phyloP scores from a whole-genome alignment of 1,284 basidiomycete species.

The Microbotryum intermedium region DNA sequence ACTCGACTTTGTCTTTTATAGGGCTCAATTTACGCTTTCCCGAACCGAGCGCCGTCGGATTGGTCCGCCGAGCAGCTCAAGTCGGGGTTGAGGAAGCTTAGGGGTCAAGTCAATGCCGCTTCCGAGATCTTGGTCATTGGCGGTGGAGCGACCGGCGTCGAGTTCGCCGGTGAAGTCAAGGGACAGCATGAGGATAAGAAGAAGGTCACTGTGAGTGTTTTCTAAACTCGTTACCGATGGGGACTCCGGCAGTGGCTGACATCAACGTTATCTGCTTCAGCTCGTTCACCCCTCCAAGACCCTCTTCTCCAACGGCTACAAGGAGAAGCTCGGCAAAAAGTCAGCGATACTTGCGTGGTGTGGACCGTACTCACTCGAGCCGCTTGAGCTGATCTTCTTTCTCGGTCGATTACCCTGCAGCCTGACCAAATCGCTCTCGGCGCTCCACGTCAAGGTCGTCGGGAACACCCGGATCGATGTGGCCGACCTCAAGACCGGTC shows the following conservation, averaged over 20 bases:
- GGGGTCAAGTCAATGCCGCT: conserved; percentile 34
- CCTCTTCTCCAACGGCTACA: conserved; percentile 20
- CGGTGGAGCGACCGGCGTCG: conserved; percentile 45
- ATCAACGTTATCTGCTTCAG: too few relatives aligned
- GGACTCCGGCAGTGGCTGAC: too few relatives aligned
- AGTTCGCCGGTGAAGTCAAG: conserved; percentile 40
- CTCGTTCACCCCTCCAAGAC: conserved; percentile 31
- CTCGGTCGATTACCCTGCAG: too few relatives aligned
- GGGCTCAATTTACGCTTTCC: conserved; percentile 23
- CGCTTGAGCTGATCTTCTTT: too few relatives aligned
- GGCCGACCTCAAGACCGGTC: conserved; percentile 31
- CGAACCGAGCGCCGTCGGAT: conserved; percentile 10
- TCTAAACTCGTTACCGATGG: too few relatives aligned
- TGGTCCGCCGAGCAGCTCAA: conserved; percentile 4
- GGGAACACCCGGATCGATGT: conserved; percentile 36
- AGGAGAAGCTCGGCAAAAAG: conserved; percentile 16
- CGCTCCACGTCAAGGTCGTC: conserved; percentile 38
- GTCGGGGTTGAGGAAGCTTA: conserved; percentile 3
- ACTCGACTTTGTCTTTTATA: background rate
- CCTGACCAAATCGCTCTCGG: conserved; percentile 34
- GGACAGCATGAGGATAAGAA: conserved; percentile 22
- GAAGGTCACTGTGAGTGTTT: conserved; percentile 32
- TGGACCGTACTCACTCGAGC: too few relatives aligned
- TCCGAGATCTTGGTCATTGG: conserved; percentile 40
- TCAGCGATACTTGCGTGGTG: too few relatives aligned